phyloP scores from a whole-genome alignment of 1,139 yeast genomes.

The Nematodospora anomalae region DNA sequence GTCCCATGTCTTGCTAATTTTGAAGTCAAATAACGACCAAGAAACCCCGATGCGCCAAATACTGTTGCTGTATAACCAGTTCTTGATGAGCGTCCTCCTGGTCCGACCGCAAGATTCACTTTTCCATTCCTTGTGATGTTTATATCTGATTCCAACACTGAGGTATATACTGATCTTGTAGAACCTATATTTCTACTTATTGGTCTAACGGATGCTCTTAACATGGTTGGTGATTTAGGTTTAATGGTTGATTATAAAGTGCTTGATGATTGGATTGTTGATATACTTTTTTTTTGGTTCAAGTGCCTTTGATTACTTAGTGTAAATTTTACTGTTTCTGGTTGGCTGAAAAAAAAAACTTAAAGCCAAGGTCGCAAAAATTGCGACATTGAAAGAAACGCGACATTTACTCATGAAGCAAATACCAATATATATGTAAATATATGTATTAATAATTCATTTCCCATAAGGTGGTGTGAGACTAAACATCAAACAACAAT shows the following conservation, averaged over 20 bases:
- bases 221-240: constrained; percentile 20
- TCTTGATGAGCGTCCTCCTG: constrained; percentile 84
- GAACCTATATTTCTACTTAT: constrained; percentile 16
- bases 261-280: background rate
- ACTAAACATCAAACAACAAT: background rate
- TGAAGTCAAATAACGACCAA: constrained; percentile 72
- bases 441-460: background rate
- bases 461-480: background rate
- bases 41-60: constrained; percentile 79
- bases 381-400: no score
- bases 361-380: no score
- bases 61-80: constrained; percentile 92
- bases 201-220: constrained; percentile 27
- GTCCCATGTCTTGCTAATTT: constrained; percentile 85
- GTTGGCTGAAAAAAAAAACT: constrained; percentile 20
- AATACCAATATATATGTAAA: no score
- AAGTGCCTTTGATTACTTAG: constrained; percentile 2
- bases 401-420: no score
- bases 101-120: constrained; percentile 65
- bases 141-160: constrained; percentile 56
- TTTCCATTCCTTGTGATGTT: constrained; percentile 78
- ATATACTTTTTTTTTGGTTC: constrained; percentile 3
- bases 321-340: constrained; percentile 17
- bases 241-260: background rate
- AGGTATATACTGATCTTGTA: constrained; percentile 39